These are phyloP conservation scores for Rhizophagus clarus DNA, from an alignment of 192 early-diverging fungal genomes.

Conservation along the genomic window DNA sequence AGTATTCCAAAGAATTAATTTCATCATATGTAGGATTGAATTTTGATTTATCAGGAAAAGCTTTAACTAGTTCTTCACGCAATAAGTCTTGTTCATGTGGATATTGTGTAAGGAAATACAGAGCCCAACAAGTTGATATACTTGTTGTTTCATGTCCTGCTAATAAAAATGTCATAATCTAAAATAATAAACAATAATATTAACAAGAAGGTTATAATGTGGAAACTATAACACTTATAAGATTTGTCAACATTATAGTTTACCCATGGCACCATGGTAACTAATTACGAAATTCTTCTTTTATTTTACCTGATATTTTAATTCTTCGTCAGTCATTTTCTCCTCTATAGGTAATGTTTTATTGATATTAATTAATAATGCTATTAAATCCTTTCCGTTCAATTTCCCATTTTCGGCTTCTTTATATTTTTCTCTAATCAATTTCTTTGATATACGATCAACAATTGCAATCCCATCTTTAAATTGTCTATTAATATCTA, in stretches of 20 bases:
- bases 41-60: no score
- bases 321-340: conserved; percentile 45
- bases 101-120: conserved; percentile 51
- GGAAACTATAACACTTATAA: no score
- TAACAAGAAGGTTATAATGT: no score
- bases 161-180: conserved; percentile 13
- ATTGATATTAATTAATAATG: conserved; percentile 47
- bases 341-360: conserved; percentile 40
- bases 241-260: no score
- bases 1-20: no score
- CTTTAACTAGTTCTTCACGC: no score
- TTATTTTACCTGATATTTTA: conserved; percentile 47
- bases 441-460: no score
- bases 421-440: conserved; percentile 42
- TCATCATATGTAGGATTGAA: no score
- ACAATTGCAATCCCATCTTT: conserved; percentile 32
- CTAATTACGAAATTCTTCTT: no score
- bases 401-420: conserved; percentile 22
- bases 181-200: no score
- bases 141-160: conserved; percentile 62
- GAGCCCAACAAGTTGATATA: conserved; percentile 50
- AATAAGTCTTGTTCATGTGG: conserved; percentile 49
- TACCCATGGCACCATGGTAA: no score
- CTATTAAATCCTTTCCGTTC: conserved; percentile 41
- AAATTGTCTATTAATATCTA: background rate